Conservation (phyloP, 2,329 filamentous ascomycete genomes). For the Arthrinium puccinioides region DNA sequence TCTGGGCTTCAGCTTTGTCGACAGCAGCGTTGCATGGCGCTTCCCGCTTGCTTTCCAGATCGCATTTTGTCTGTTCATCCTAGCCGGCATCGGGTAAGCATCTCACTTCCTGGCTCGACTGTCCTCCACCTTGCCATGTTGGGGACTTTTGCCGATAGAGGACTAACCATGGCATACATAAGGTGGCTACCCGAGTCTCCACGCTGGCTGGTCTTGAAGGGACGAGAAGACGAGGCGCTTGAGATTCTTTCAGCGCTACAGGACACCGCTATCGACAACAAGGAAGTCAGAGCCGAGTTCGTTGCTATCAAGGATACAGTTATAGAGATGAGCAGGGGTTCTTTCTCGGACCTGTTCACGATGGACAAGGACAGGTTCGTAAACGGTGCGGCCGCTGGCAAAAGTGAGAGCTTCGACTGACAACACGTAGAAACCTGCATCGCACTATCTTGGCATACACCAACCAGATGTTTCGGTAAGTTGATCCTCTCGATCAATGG, state of each 20-base stretch:
- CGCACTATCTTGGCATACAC: slow-evolving; percentile 47
- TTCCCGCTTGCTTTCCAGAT: slow-evolving; percentile 55
- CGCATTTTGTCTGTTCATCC: slow-evolving; percentile 50
- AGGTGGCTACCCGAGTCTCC: slow-evolving; percentile 40
- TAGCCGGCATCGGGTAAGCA: slow-evolving; percentile 38
- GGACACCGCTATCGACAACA: slow-evolving; percentile 35
- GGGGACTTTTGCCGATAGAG: too few species aligned
- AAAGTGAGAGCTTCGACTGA: too few species aligned
- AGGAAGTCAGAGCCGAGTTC: slow-evolving; percentile 47
- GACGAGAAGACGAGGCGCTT: slow-evolving; percentile 34
- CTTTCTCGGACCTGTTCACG: slow-evolving; percentile 51
- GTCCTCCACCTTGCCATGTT: too few species aligned
- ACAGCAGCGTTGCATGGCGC: slow-evolving; percentile 45
- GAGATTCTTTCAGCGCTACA: slow-evolving; percentile 34
- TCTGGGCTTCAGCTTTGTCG: slow-evolving; percentile 47
- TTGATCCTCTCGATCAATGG: slow-evolving; percentile 7
- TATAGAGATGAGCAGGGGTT: slow-evolving; percentile 50
- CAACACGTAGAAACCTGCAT: slow-evolving; percentile 41
- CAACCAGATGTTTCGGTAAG: slow-evolving; percentile 44
- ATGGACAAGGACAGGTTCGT: slow-evolving; percentile 42
- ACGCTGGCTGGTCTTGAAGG: slow-evolving; percentile 36
- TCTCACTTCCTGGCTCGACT: too few species aligned
- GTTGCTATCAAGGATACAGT: slow-evolving; percentile 52
- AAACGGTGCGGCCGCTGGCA: too few species aligned
- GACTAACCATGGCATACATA: not conserved